Percentiles rank a stretch among this genome's conserved stretches.
These are phyloP conservation scores for Fusarium sp. DNA, from an alignment of 2,329 filamentous ascomycete species.

Conservation along the genomic window DNA sequence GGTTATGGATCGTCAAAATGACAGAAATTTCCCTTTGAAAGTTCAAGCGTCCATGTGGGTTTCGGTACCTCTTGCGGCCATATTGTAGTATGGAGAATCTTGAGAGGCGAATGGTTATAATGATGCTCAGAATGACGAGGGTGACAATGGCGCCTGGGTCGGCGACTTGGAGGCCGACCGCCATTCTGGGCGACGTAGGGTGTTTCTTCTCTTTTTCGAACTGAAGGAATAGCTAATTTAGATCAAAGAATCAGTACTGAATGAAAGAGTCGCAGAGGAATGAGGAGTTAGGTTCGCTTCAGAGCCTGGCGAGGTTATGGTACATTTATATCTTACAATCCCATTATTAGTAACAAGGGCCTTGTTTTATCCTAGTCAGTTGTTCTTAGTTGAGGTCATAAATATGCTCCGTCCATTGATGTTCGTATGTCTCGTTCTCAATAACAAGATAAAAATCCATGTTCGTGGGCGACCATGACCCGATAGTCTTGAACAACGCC, in stretches of 20 bases:
- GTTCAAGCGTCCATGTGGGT: not conserved
- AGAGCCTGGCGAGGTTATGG: not conserved
- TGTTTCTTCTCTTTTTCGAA: not conserved
- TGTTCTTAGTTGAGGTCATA: not conserved
- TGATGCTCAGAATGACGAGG: not conserved
- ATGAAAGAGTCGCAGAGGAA: not conserved
- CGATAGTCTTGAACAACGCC: too few species aligned
- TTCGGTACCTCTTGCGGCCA: not conserved
- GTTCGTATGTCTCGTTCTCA: not conserved
- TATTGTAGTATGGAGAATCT: not conserved
- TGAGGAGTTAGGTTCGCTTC: not conserved
- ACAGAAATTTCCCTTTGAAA: not conserved
- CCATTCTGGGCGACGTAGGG: not conserved
- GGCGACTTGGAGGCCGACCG: too few species aligned
- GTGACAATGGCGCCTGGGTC: not conserved
- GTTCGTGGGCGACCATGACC: not conserved
- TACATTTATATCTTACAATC: not conserved
- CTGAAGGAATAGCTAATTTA: not conserved
- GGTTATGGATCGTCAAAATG: conserved; percentile 17
- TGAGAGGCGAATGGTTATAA: not conserved
- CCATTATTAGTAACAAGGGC: not conserved
- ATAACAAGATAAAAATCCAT: not conserved
- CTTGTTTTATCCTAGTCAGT: not conserved
- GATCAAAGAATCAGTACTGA: not conserved
- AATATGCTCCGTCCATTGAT: not conserved